Evolutionary conservation across 2,329 filamentous ascomycete genomes (phyloP).

Genomic region (Trichoderma hamatum): DNA sequence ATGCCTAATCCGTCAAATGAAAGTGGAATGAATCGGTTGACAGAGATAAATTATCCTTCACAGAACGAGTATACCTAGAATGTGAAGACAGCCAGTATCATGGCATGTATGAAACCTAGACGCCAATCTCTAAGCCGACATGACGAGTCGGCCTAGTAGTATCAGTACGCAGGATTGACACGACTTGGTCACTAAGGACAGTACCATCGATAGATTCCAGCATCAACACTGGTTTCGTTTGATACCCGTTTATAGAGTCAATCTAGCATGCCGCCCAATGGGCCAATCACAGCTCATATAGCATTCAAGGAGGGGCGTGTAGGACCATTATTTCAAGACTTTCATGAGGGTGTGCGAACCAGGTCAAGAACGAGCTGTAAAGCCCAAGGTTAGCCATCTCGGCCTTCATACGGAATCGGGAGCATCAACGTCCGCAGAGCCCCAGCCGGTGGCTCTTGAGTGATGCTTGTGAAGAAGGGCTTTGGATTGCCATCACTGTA

Average conservation of each 20-base stretch:
- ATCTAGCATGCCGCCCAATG: not conserved
- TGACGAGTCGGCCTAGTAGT: not conserved
- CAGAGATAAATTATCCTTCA: not conserved
- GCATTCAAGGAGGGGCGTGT: conserved; percentile 4
- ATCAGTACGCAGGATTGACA: not conserved
- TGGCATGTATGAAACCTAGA: not conserved
- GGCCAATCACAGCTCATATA: conserved; percentile 6
- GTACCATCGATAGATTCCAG: not conserved
- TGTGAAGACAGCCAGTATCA: not conserved
- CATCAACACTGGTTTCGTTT: not conserved
- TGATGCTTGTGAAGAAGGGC: conserved; percentile 4
- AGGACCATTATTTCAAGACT: not conserved
- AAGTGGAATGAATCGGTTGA: not conserved
- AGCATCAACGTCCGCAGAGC: not conserved
- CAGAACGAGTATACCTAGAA: too few species aligned
- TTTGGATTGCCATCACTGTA: not conserved
- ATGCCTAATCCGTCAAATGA: too few species aligned
- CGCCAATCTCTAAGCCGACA: not conserved
- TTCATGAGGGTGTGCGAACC: conserved; percentile 5
- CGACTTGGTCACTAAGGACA: not conserved
- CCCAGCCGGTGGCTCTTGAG: not conserved
- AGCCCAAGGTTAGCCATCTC: conserved; percentile 4
- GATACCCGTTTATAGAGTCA: not conserved
- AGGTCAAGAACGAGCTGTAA: not conserved
- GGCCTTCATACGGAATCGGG: conserved; percentile 1